Conservation (phyloP, 495 filamentous ascomycete genomes). For the Penicillium robsamsonii region DNA sequence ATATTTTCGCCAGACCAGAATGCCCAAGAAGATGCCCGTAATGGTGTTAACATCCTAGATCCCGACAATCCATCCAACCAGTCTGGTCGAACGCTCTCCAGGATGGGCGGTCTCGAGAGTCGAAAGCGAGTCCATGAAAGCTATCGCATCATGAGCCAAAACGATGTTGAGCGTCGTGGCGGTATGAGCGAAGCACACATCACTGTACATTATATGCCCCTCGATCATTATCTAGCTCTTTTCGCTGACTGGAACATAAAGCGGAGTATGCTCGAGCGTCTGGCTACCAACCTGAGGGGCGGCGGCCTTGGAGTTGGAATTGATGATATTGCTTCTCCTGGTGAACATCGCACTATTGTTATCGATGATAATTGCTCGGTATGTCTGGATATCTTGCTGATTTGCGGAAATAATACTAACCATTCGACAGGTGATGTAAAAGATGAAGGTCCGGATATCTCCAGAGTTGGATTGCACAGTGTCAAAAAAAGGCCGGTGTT, state of each 20-base stretch:
- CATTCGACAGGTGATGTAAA: conserved; percentile 26
- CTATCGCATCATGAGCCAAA: conserved; percentile 63
- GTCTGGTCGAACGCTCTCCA: conserved; percentile 18
- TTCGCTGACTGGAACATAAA: conserved; percentile 28
- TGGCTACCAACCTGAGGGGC: conserved; percentile 48
- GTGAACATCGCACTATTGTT: conserved; percentile 23
- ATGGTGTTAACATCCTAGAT: conserved; percentile 54
- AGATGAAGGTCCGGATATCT: background rate
- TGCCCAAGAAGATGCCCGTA: conserved; percentile 56
- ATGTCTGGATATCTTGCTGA: conserved; percentile 9
- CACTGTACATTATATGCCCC: conserved; percentile 50
- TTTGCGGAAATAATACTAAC: conserved; percentile 3
- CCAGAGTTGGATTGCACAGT: background rate
- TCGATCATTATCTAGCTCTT: conserved; percentile 9
- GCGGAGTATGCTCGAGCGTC: conserved; percentile 59
- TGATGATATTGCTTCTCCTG: conserved; percentile 7
- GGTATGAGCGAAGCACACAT: conserved; percentile 61
- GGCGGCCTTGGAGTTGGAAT: conserved; percentile 18
- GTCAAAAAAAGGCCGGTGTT: background rate
- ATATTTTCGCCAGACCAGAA: conserved; percentile 66
- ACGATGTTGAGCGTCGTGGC: conserved; percentile 60
- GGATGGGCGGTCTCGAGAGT: conserved; percentile 49
- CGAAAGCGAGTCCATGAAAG: conserved; percentile 58
- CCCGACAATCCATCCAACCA: conserved; percentile 40
- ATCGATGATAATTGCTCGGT: conserved; percentile 47